These are phyloP conservation scores for Pseudotulostoma volvatum DNA, from an alignment of 495 filamentous ascomycete genomes.

Conservation along the genomic window DNA sequence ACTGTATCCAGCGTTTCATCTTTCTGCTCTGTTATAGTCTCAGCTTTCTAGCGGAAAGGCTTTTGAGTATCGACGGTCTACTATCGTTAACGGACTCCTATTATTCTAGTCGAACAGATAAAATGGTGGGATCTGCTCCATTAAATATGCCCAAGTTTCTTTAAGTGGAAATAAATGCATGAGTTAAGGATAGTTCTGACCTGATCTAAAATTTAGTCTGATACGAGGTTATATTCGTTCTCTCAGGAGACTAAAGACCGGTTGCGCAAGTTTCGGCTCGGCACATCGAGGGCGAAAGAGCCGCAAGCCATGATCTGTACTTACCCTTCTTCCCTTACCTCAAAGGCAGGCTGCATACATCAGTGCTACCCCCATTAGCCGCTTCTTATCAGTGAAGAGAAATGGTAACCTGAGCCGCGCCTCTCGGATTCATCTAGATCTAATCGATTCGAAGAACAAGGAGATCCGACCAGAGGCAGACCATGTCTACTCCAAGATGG, in stretches of 20 bases:
- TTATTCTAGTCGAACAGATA: no score
- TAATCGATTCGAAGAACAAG: slow-evolving; percentile 69
- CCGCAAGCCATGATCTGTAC: slow-evolving; percentile 90
- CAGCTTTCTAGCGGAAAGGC: no score
- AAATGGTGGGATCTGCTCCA: no score
- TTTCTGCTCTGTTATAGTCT: no score
- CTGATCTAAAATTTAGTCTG: slow-evolving; percentile 48
- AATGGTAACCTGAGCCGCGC: neutral
- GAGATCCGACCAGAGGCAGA: slow-evolving; percentile 71
- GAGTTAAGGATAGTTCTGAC: no score
- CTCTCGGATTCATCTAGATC: slow-evolving; percentile 13
- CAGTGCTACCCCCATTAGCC: no score
- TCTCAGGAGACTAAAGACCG: slow-evolving; percentile 71
- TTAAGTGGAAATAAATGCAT: no score
- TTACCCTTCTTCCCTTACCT: slow-evolving; percentile 13
- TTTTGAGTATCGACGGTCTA: no score
- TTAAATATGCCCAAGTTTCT: no score
- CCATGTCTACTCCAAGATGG: slow-evolving; percentile 60
- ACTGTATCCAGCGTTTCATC: no score
- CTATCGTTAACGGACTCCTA: no score
- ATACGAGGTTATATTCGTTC: slow-evolving; percentile 85
- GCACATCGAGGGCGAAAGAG: slow-evolving; percentile 72
- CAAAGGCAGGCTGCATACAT: no score
- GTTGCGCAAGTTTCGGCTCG: slow-evolving; percentile 81
- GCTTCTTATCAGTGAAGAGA: neutral